Base-by-base conservation (phyloP, 139 green algal species). In the Chlamydomonas sp. region DNA sequence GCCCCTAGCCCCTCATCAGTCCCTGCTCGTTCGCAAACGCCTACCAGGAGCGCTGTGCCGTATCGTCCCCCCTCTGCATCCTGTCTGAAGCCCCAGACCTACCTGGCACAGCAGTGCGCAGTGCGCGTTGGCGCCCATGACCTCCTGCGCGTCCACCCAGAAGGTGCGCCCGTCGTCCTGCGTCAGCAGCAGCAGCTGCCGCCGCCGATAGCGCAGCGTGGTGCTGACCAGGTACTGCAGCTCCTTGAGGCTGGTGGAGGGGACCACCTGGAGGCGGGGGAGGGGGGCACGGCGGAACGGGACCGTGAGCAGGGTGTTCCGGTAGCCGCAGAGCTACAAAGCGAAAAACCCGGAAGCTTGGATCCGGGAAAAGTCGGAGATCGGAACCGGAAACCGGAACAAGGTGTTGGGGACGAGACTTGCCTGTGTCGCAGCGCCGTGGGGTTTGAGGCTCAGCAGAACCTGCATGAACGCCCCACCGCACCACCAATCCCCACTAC, bases 101-200 rank as follows among this genome's bases (percentile, higher is more conserved):
- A 93, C 89, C 76, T 92, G 93, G 64, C 90, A 82, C 66, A 96
- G 83, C 76, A 95, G 88, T 60, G 96, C 85, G 90, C 94, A 96
- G 80, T 90, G 86, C 15, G 91, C 79, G 86, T 96, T 96, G 83
- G 60, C 59, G 15, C 84, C 89, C 60, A 97, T 89, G 61, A 87
- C 83, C 83, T 97, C 95, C 16, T 88, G 77, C 3, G 92, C 66
- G 66, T 96, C 90, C 57, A 95, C 93, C 95, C 95, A 97, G 79
- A 90, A 90, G 14, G 80, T 14, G 60, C 78, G 67, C 49, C 91
- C 90, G 80, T 95, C 93, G 68, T 89, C 77, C 86, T 96, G 91
- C 77, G 88, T 80, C 84, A 97, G 86, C 74, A 87, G 85, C 60
- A 96, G 84, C 80, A 96, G 87, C 85, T 93, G 91, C 31, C 81